Evolutionary conservation across 2,329 filamentous ascomycete genomes (phyloP).

Genomic region (Stylonectria norvegica): DNA sequence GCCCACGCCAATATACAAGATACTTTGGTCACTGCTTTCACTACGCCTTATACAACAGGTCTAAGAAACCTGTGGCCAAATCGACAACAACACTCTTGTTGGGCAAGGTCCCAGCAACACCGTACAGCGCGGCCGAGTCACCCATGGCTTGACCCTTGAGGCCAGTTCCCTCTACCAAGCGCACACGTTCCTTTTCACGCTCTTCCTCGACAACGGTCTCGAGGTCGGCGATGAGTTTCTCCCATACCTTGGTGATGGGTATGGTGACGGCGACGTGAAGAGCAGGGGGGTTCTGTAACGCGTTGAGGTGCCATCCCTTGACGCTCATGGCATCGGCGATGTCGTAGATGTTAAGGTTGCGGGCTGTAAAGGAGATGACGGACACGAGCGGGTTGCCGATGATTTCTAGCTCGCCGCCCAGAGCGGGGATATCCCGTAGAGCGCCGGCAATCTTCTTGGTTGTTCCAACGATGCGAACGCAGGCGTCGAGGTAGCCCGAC

Average conservation of each 20-base stretch:
- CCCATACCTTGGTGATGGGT: constrained; percentile 77
- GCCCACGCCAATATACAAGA: too few species aligned
- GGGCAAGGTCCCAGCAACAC: constrained; percentile 88
- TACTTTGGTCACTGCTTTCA: too few species aligned
- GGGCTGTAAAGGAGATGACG: constrained; percentile 83
- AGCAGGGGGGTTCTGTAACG: constrained; percentile 84
- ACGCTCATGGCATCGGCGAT: constrained; percentile 82
- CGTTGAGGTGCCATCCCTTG: constrained; percentile 93
- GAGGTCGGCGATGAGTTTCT: constrained; percentile 72
- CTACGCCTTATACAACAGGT: constrained; percentile 86
- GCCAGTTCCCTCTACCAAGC: constrained; percentile 65
- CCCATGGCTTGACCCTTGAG: constrained; percentile 65
- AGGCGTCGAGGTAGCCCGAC: constrained; percentile 81
- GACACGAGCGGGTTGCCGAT: constrained; percentile 83
- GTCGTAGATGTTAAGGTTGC: constrained; percentile 87
- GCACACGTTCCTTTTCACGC: constrained; percentile 74
- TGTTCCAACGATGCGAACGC: constrained; percentile 81
- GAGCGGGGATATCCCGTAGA: constrained; percentile 64
- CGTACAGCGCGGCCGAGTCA: constrained; percentile 85
- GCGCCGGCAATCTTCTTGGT: constrained; percentile 77
- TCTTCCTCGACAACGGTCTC: constrained; percentile 66
- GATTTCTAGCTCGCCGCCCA: constrained; percentile 72
- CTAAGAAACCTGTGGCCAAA: constrained; percentile 84
- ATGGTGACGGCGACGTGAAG: constrained; percentile 93
- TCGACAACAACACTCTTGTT: constrained; percentile 95